A percentile compares a stretch with the other conserved stretches of the same genome.
These are phyloP conservation scores for Sporothrix humicola DNA, from an alignment of 2,329 filamentous ascomycete species.

Conservation along the genomic window DNA sequence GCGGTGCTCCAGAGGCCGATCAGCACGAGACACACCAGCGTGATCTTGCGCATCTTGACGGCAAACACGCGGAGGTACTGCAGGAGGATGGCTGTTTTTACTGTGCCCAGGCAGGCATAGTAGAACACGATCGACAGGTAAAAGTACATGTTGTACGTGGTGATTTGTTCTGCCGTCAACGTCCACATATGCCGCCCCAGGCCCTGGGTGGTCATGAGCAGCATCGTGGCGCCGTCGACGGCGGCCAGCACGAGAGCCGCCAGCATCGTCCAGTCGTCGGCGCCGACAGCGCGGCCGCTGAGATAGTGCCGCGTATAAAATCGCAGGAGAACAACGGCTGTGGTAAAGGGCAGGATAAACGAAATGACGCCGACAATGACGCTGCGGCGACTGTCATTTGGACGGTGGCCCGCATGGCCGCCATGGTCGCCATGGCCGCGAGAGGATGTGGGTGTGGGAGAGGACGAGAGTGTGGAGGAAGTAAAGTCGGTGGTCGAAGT, in stretches of 20 bases:
- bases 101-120: constrained; percentile 45
- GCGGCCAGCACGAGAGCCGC: constrained; percentile 47
- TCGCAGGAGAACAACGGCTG: constrained; percentile 41
- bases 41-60: constrained; percentile 44
- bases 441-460: neutral
- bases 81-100: constrained; percentile 48
- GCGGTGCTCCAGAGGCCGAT: constrained; percentile 47
- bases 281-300: constrained; percentile 42
- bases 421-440: neutral
- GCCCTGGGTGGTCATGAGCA: constrained; percentile 35
- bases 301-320: constrained; percentile 44
- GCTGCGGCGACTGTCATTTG: constrained; percentile 37
- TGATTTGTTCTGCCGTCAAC: constrained; percentile 30
- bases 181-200: constrained; percentile 37
- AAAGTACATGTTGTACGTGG: constrained; percentile 42
- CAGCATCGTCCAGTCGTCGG: constrained; percentile 45
- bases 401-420: neutral
- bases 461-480: neutral
- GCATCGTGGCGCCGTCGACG: constrained; percentile 33
- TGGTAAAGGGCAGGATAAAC: constrained; percentile 41
- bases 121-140: constrained; percentile 49
- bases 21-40: constrained; percentile 43
- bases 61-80: constrained; percentile 50
- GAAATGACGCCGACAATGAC: constrained; percentile 41
- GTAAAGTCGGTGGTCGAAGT: neutral